Base-by-base conservation (phyloP, 768 basidiomycete genomes). In the Leccinum disarticulatum region DNA sequence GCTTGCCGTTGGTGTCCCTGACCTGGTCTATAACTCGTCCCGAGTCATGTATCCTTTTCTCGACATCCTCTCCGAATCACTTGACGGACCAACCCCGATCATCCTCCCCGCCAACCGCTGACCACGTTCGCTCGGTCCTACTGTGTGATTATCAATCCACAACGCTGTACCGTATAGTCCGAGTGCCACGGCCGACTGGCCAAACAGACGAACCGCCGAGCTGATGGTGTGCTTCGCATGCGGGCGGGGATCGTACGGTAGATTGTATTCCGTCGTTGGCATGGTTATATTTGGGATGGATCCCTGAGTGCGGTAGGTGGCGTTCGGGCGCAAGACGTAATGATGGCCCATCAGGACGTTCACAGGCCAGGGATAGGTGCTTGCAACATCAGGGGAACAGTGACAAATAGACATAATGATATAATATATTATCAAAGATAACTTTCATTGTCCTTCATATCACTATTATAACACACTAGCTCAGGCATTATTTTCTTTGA, bases 81-180 rank as follows among this genome's bases (percentile, higher is more conserved):
- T n/a, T 17, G 14, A 17, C 17, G 15, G 25, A 30, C 22, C 13
- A 1, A 17, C 25, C 14, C 14, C 30, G 52, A 52, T 13, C 14
- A 52, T 25, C 19, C 48, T 55, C n/a, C 82, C 84, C 0, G 84
- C 87, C 22, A 89, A 67, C 51, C 87, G 78, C 68, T 90, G 88
- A 0, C 87, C 86, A 8, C 69, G 75, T 54, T 83, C 79, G 38
- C 73, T 74, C 30, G 76, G 76, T 2, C 73, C 73, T 59, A 76
- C 83, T 0, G 83, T 81, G 52, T 87, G 83, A 52, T 77, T 83
- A 63, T 90, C 88, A 35, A 87, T 73, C 84, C 87, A 90, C 15
- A 90, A 62, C 5, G 81, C 83, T 6, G 85, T 87, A 4, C 87
- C 88, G 64, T 82, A 79, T 4, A 70, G 73, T 1, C 87, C 87